Evolutionary conservation across 305 asterid genomes (phyloP).

Genomic region (Ruellia speciosa): DNA sequence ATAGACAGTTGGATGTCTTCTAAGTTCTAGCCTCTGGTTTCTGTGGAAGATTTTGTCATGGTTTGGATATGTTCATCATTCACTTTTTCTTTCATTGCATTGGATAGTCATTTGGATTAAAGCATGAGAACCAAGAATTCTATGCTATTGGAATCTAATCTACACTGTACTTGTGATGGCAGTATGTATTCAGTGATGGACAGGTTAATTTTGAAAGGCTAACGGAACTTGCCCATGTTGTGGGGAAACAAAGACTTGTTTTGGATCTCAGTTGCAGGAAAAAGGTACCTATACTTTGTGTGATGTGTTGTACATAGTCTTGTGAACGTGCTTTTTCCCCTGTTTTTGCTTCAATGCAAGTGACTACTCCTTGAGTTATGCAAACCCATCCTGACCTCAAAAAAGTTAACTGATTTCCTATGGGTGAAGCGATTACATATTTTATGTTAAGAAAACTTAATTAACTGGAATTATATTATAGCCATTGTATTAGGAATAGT

Average conservation of each 20-base stretch:
- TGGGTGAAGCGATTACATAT: neutral
- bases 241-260: conserved; percentile 73
- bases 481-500: conserved; percentile 10
- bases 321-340: neutral
- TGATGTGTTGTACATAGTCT: neutral
- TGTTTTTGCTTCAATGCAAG: neutral
- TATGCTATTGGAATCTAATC: conserved; percentile 19
- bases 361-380: neutral
- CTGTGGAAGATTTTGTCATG: neutral
- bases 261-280: conserved; percentile 95
- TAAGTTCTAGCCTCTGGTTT: too few relatives aligned
- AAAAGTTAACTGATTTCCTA: neutral
- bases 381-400: neutral
- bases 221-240: conserved; percentile 57
- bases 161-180: conserved; percentile 25
- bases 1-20: conserved; percentile 3
- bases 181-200: conserved; percentile 88
- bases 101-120: conserved; percentile 15
- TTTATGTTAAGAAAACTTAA: neutral
- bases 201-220: conserved; percentile 77
- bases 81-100: conserved; percentile 11
- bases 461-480: conserved; percentile 4
- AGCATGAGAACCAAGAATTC: conserved; percentile 6
- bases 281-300: conserved; percentile 39
- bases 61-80: neutral